Evolutionary conservation across 2,329 filamentous ascomycete genomes (phyloP), one percentile per base, ranked within the genome.

Genomic region (Pestalotiopsis sp.): DNA sequence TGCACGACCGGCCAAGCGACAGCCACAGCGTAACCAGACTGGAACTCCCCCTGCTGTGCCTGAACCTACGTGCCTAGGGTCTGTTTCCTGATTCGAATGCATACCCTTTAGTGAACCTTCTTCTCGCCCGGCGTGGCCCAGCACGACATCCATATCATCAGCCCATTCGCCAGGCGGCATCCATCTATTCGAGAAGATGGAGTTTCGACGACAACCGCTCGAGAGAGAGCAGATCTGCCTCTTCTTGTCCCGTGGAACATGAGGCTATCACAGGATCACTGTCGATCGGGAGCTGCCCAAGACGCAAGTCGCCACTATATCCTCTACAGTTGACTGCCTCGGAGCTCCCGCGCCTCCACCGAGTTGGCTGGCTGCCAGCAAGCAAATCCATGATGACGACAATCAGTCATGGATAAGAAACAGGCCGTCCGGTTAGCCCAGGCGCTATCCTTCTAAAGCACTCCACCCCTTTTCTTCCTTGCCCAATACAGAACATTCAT

Each of bases 301-400:
- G 36, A 31, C 17, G 59, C 36, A 41, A 62, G n/a, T 20, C 17
- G 27, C 31, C 59, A 62, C 59, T 62, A 36, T 62, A 62, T 62
- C 27, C 27, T 59, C 23, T 39, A 62, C 59, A 36, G 13, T 36
- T 39, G 25, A 39, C 25, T 62, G 59, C 31, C 31, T 62, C 59
- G 59, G 59, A 62, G 59, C 31, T 62, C 59, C 59, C 59, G 59
- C 59, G 20, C 36, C 59, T 39, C 59, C 59, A 62, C 59, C 20
- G 59, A 62, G 59, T 31, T 36, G 27, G 25, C 31, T 39, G 14
- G 31, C 20, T 17, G 31, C 25, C 59, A 36, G 17, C 27, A 39
- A 27, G 59, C 13, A 17, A 36, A 36, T 39, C 25, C 27, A 62
- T 62, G 59, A 62, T 62, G 59, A 62, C 59, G 59, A 62, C 59